phyloP scores from a whole-genome alignment of 2,329 filamentous ascomycete species.

The Aspergillus oerlinghausenensis region DNA sequence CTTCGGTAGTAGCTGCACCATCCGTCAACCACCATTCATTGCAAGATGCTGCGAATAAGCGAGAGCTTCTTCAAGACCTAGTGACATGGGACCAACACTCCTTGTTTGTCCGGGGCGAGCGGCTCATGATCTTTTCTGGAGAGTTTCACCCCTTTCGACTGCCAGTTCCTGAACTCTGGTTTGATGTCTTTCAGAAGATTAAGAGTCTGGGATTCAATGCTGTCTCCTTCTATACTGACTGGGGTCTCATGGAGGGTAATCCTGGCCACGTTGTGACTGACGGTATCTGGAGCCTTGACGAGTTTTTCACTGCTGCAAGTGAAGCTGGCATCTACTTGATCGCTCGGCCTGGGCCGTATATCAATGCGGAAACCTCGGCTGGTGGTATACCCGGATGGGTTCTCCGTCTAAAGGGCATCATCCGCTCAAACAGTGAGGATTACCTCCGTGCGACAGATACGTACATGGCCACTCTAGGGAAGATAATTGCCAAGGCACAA shows the following conservation, averaged over 20 bases:
- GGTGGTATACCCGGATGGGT: slow-evolving; percentile 81
- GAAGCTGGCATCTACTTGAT: slow-evolving; percentile 73
- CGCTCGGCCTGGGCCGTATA: slow-evolving; percentile 67
- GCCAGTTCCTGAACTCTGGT: slow-evolving; percentile 58
- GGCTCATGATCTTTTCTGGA: slow-evolving; percentile 66
- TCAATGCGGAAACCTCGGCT: slow-evolving; percentile 72
- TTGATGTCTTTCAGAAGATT: slow-evolving; percentile 78
- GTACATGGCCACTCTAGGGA: slow-evolving; percentile 59
- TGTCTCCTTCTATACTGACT: slow-evolving; percentile 75
- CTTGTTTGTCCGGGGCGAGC: slow-evolving; percentile 64
- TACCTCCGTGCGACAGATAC: slow-evolving; percentile 65
- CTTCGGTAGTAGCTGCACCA: not conserved
- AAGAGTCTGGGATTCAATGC: slow-evolving; percentile 75
- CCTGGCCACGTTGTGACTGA: slow-evolving; percentile 64
- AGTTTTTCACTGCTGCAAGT: slow-evolving; percentile 71
- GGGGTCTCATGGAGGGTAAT: slow-evolving; percentile 72
- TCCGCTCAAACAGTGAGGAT: slow-evolving; percentile 59
- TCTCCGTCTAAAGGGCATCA: slow-evolving; percentile 59
- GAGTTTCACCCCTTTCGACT: slow-evolving; percentile 69
- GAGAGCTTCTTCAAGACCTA: not conserved
- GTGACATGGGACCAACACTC: slow-evolving; percentile 71
- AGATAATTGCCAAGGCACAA: slow-evolving; percentile 67
- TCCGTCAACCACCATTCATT: not conserved
- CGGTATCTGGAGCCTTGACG: slow-evolving; percentile 66
- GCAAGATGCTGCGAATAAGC: not conserved